These are phyloP conservation scores for Pythium volutum DNA, from an alignment of 352 stramenopile genomes.

Conservation along the genomic window DNA sequence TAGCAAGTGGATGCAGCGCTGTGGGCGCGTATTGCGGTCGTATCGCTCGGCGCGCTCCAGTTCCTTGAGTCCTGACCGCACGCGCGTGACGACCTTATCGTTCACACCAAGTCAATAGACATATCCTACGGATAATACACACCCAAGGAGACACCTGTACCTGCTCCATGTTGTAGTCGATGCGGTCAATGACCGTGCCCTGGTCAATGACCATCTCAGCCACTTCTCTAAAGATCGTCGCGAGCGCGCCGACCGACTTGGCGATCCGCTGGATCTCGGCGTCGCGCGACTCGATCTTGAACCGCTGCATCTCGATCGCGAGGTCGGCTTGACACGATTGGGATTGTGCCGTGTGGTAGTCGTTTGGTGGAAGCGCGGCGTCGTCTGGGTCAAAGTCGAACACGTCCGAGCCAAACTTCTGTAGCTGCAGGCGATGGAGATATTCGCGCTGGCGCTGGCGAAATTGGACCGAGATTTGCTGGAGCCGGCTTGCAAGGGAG, in stretches of 20 bases:
- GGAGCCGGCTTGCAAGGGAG: constrained; percentile 52
- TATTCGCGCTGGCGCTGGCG: constrained; percentile 71
- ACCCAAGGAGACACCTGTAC: constrained; percentile 20
- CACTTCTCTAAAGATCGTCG: constrained; percentile 78
- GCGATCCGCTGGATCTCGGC: constrained; percentile 77
- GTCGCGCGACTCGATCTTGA: constrained; percentile 59
- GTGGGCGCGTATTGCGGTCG: constrained; percentile 58
- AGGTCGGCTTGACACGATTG: constrained; percentile 30
- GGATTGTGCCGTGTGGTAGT: neutral
- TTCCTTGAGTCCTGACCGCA: constrained; percentile 58
- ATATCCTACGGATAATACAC: neutral
- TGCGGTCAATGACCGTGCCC: constrained; percentile 77
- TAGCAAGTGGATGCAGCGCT: constrained; percentile 72
- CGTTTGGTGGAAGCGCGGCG: neutral
- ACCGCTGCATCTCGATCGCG: constrained; percentile 31
- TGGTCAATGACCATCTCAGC: constrained; percentile 83
- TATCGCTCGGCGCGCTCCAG: constrained; percentile 59
- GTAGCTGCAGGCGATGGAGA: constrained; percentile 60
- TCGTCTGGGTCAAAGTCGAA: constrained; percentile 45
- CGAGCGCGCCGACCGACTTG: constrained; percentile 59
- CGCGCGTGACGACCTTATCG: constrained; percentile 49
- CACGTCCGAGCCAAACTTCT: constrained; percentile 68
- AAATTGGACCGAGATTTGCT: constrained; percentile 63
- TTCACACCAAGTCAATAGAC: neutral
- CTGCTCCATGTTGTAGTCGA: constrained; percentile 89